These are phyloP conservation scores for Neohortaea acidophila DNA, from an alignment of 495 filamentous ascomycete species.

Conservation along the genomic window DNA sequence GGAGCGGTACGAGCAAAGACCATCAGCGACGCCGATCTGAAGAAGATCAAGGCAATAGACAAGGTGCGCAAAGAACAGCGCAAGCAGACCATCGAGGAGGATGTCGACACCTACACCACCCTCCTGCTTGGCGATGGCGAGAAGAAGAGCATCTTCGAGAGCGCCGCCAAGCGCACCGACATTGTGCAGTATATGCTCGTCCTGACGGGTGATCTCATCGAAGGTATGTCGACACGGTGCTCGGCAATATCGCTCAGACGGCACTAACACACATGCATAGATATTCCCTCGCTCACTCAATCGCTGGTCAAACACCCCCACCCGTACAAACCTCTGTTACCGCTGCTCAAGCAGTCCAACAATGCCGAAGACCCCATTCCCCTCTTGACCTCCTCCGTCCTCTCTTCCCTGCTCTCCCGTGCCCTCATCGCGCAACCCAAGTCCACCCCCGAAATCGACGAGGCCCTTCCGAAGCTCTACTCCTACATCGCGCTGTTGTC, in stretches of 20 bases:
- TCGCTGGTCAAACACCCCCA: slow-evolving; percentile 58
- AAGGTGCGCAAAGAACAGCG: slow-evolving; percentile 86
- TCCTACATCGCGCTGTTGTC: slow-evolving; percentile 69
- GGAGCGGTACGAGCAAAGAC: slow-evolving; percentile 85
- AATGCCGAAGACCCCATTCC: slow-evolving; percentile 77
- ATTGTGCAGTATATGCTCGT: slow-evolving; percentile 92
- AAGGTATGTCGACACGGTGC: slow-evolving; percentile 39
- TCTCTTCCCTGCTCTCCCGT: slow-evolving; percentile 63
- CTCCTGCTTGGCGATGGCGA: slow-evolving; percentile 63
- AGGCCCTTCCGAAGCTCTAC: slow-evolving; percentile 74
- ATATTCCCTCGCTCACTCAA: slow-evolving; percentile 58
- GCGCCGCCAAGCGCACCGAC: slow-evolving; percentile 62
- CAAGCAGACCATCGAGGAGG: slow-evolving; percentile 60
- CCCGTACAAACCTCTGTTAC: slow-evolving; percentile 74
- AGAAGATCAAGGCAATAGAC: slow-evolving; percentile 93
- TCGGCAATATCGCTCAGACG: not conserved
- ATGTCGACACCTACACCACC: slow-evolving; percentile 59
- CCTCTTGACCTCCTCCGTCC: slow-evolving; percentile 74
- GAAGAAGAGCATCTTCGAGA: slow-evolving; percentile 64
- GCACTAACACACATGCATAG: slow-evolving; percentile 31
- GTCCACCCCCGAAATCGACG: slow-evolving; percentile 41
- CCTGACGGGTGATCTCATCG: slow-evolving; percentile 71
- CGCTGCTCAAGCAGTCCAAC: slow-evolving; percentile 63
- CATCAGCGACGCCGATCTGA: slow-evolving; percentile 85
- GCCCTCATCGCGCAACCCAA: slow-evolving; percentile 45